phyloP scores from a whole-genome alignment of 2,329 filamentous ascomycete genomes.

The Akanthomyces uredinophilus region DNA sequence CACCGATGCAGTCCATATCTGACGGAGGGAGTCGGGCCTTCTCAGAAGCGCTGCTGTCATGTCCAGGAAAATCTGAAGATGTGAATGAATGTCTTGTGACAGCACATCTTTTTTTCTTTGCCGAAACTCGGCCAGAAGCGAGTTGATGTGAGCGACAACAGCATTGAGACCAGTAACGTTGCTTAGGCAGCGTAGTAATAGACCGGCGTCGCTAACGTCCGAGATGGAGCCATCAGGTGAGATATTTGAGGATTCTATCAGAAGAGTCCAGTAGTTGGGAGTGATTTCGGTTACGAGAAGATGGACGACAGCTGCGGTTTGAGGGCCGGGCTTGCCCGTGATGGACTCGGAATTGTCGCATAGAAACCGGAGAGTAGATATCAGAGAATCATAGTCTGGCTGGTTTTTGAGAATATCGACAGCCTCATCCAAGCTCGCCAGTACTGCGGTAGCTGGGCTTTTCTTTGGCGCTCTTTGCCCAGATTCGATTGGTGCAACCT shows the following conservation, averaged over 20 bases:
- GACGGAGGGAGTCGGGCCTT: constrained; percentile 30
- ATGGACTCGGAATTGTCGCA: constrained; percentile 21
- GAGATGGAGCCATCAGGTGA: constrained; percentile 12
- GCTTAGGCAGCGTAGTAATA: constrained; percentile 60
- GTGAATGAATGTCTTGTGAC: constrained; percentile 38
- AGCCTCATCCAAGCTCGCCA: constrained; percentile 42
- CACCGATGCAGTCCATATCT: constrained; percentile 35
- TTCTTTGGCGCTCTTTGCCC: not conserved
- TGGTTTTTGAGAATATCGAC: constrained; percentile 57
- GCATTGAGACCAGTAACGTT: constrained; percentile 76
- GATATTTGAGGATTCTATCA: constrained; percentile 42
- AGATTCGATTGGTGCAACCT: constrained; percentile 19
- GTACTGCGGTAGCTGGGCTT: constrained; percentile 8
- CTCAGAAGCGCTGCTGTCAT: constrained; percentile 39
- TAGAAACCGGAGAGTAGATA: constrained; percentile 49
- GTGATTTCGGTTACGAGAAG: constrained; percentile 67
- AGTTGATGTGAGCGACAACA: constrained; percentile 63
- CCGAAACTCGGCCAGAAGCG: constrained; percentile 50
- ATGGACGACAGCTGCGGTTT: constrained; percentile 70
- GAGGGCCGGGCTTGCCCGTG: constrained; percentile 48
- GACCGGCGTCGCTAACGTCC: constrained; percentile 34
- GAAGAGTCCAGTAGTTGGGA: constrained; percentile 73
- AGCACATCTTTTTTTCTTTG: constrained; percentile 32
- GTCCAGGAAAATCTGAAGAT: constrained; percentile 40
- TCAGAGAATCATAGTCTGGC: constrained; percentile 55